Conservation (phyloP, 768 basidiomycete species). For the Coprinopsis marcescibilis region DNA sequence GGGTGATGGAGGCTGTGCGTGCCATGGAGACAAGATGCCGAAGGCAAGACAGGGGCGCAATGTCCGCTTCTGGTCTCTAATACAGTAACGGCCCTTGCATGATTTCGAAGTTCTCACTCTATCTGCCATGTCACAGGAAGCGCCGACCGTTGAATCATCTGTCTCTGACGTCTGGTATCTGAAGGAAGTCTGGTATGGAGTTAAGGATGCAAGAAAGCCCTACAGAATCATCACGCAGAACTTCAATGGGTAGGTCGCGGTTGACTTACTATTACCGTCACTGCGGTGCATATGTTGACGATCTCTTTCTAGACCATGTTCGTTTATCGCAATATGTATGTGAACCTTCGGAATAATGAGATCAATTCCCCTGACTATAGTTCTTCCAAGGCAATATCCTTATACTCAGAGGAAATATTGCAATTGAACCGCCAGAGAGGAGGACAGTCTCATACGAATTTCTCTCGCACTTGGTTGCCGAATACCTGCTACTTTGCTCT, state of each 20-base stretch:
- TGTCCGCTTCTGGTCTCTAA: too few relatives aligned
- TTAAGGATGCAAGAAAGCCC: constrained; percentile 21
- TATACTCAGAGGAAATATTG: constrained; percentile 76
- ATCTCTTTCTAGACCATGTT: constrained; percentile 74
- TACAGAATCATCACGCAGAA: constrained; percentile 77
- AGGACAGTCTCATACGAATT: constrained; percentile 77
- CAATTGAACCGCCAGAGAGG: constrained; percentile 61
- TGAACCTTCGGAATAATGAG: constrained; percentile 6
- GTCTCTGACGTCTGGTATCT: constrained; percentile 71
- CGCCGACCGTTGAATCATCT: constrained; percentile 34
- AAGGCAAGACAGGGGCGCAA: too few relatives aligned
- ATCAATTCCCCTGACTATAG: constrained; percentile 2
- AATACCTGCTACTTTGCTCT: constrained; percentile 62
- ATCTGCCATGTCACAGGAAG: constrained; percentile 2
- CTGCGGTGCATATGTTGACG: too few relatives aligned
- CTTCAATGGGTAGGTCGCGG: constrained; percentile 71
- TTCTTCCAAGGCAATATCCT: constrained; percentile 70
- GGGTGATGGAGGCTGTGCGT: too few relatives aligned
- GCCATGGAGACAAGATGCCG: too few relatives aligned
- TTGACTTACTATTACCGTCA: too few relatives aligned
- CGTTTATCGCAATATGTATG: constrained; percentile 85
- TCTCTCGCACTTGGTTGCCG: constrained; percentile 77
- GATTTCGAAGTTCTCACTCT: too few relatives aligned
- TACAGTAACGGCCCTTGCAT: too few relatives aligned
- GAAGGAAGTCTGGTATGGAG: constrained; percentile 55